phyloP scores from a whole-genome alignment of 2,329 filamentous ascomycete species.

The Zymoseptoria ardabiliae region DNA sequence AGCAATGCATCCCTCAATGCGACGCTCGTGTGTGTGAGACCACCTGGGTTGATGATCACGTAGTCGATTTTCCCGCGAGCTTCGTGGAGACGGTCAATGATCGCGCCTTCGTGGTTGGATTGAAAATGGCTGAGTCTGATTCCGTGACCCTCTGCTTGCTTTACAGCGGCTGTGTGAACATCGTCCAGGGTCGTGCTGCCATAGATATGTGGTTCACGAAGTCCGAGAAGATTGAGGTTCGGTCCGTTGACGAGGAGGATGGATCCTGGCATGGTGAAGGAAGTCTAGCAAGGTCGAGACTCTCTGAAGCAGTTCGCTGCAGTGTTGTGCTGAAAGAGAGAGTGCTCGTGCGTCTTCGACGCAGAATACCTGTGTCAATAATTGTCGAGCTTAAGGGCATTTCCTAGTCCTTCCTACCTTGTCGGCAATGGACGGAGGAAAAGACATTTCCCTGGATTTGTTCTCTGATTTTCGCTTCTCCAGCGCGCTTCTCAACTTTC shows the following conservation, averaged over 20 bases:
- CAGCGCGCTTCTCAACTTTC: not conserved
- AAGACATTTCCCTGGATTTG: not conserved
- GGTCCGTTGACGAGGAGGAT: conserved; percentile 42
- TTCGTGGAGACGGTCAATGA: conserved; percentile 66
- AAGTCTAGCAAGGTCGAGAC: not conserved
- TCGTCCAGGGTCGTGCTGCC: conserved; percentile 61
- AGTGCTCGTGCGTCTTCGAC: not conserved
- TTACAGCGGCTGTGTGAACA: conserved; percentile 45
- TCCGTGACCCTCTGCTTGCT: conserved; percentile 45
- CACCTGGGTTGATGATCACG: conserved; percentile 70
- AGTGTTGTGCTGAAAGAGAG: not conserved
- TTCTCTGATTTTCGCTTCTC: not conserved
- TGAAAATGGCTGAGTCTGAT: conserved; percentile 56
- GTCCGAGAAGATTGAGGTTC: conserved; percentile 73
- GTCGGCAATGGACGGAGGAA: not conserved
- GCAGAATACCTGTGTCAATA: not conserved
- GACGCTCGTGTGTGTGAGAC: conserved; percentile 68
- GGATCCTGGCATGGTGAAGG: conserved; percentile 4
- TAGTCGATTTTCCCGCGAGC: conserved; percentile 54
- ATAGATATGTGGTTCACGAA: conserved; percentile 66
- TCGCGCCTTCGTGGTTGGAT: conserved; percentile 70
- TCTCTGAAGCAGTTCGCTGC: not conserved
- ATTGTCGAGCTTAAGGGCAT: not conserved
- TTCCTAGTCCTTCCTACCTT: not conserved
- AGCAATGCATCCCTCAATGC: conserved; percentile 67